Conservation (phyloP, 2,329 filamentous ascomycete genomes). For the Plectosphaerella plurivora region DNA sequence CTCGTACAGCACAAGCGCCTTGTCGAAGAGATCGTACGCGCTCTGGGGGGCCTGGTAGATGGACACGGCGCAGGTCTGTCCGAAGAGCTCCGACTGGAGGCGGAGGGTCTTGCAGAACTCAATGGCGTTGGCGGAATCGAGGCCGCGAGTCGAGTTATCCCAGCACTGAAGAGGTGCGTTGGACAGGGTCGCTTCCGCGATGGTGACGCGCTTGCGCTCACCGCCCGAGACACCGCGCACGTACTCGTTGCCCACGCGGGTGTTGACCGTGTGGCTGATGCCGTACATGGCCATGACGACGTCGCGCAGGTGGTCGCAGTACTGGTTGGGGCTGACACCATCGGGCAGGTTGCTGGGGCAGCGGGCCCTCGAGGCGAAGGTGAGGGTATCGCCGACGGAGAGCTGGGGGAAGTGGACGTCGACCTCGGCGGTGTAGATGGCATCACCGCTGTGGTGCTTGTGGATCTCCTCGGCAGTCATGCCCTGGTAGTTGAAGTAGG, state of each 20-base stretch:
- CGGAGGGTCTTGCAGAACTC: conserved; percentile 49
- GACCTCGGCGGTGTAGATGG: conserved; percentile 62
- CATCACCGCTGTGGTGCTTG: conserved; percentile 50
- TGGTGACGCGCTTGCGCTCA: conserved; percentile 37
- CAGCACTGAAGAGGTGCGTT: conserved; percentile 19
- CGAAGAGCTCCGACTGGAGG: conserved; percentile 41
- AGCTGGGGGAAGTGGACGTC: conserved; percentile 58
- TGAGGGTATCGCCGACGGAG: conserved; percentile 55
- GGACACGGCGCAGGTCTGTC: conserved; percentile 42
- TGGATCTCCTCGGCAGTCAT: conserved; percentile 55
- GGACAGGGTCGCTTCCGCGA: conserved; percentile 25
- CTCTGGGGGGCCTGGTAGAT: conserved; percentile 58
- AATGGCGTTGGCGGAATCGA: conserved; percentile 48
- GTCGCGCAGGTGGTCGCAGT: conserved; percentile 42
- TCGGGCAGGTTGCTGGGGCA: conserved; percentile 41
- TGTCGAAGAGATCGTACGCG: conserved; percentile 62
- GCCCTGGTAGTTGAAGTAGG: conserved; percentile 60
- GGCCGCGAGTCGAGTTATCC: conserved; percentile 46
- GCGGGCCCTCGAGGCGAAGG: conserved; percentile 52
- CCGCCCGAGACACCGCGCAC: conserved; percentile 49
- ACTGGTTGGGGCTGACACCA: conserved; percentile 34
- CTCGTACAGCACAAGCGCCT: conserved; percentile 63
- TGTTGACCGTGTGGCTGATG: conserved; percentile 48
- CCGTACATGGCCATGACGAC: conserved; percentile 50
- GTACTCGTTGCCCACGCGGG: conserved; percentile 50